Evolutionary conservation across 495 filamentous ascomycete genomes (phyloP).

Genomic region (Penicillium riverlandense): DNA sequence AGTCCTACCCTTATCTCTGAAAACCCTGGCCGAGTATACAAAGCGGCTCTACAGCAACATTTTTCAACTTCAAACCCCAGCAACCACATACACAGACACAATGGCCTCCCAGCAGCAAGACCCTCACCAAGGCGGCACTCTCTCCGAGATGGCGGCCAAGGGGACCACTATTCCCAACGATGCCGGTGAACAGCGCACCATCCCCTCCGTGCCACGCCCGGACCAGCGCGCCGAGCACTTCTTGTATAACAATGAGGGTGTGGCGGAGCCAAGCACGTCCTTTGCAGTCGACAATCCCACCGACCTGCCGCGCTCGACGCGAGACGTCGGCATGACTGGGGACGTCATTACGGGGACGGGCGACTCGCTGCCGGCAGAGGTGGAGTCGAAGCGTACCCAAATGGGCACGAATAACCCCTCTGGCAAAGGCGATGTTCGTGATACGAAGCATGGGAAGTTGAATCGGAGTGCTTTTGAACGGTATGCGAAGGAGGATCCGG

Average conservation of each 20-base stretch:
- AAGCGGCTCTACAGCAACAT: not conserved
- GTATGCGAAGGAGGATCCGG: conserved; percentile 20
- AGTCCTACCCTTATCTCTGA: no score
- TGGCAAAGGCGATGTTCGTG: conserved; percentile 27
- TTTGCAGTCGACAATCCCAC: conserved; percentile 45
- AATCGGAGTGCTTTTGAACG: conserved; percentile 35
- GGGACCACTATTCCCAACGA: conserved; percentile 50
- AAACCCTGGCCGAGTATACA: not conserved
- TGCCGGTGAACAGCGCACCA: conserved; percentile 42
- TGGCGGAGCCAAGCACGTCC: conserved; percentile 26
- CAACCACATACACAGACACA: not conserved
- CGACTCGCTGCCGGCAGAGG: conserved; percentile 32
- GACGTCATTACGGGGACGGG: conserved; percentile 48
- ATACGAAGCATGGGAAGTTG: conserved; percentile 35
- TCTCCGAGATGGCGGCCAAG: conserved; percentile 44
- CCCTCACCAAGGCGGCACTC: conserved; percentile 25
- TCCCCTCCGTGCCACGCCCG: conserved; percentile 51
- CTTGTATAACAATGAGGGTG: conserved; percentile 21
- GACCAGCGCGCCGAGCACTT: conserved; percentile 35
- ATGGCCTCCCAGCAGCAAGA: conserved; percentile 14
- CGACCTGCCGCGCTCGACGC: conserved; percentile 43
- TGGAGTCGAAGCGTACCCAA: conserved; percentile 42
- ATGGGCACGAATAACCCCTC: conserved; percentile 25
- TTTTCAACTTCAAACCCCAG: not conserved
- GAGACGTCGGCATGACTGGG: conserved; percentile 36